phyloP scores from a whole-genome alignment of 257 asterid species.

The Handroanthus guayacan region DNA sequence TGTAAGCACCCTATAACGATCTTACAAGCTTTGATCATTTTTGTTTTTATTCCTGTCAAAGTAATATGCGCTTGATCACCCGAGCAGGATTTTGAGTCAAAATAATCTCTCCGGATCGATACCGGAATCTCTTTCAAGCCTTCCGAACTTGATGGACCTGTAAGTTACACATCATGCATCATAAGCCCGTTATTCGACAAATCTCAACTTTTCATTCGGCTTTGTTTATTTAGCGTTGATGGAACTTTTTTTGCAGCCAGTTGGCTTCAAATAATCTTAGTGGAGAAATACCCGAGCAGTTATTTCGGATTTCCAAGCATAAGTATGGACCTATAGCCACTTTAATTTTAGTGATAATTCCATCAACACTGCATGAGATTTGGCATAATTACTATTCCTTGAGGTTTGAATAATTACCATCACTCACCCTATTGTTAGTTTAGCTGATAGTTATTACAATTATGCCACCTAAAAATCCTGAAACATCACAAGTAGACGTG shows the following conservation, averaged over 20 bases:
- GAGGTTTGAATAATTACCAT: background rate
- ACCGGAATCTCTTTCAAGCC: constrained; percentile 78
- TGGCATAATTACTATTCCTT: background rate
- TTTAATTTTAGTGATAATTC: too few species aligned
- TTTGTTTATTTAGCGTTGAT: constrained; percentile 31
- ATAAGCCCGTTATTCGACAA: background rate
- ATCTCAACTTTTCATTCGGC: background rate
- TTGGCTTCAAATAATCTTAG: constrained; percentile 76
- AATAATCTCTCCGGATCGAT: constrained; percentile 80
- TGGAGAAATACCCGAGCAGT: constrained; percentile 74
- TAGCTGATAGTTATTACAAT: too few species aligned
- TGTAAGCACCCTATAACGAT: constrained; percentile 59
- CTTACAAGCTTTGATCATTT: constrained; percentile 2
- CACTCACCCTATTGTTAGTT: too few species aligned
- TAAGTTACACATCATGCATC: constrained; percentile 43
- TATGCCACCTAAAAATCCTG: too few species aligned
- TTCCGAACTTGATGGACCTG: constrained; percentile 64
- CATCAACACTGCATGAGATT: too few species aligned
- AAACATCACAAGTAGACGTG: too few species aligned
- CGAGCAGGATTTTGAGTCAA: constrained; percentile 72
- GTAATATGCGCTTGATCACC: constrained; percentile 29
- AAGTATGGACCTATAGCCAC: constrained; percentile 53
- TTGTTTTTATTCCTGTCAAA: constrained; percentile 7
- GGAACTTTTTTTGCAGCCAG: constrained; percentile 63
- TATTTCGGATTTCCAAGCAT: constrained; percentile 73